Conservation (phyloP, 129 eudicot genomes). For the Flaveria robusta region DNA sequence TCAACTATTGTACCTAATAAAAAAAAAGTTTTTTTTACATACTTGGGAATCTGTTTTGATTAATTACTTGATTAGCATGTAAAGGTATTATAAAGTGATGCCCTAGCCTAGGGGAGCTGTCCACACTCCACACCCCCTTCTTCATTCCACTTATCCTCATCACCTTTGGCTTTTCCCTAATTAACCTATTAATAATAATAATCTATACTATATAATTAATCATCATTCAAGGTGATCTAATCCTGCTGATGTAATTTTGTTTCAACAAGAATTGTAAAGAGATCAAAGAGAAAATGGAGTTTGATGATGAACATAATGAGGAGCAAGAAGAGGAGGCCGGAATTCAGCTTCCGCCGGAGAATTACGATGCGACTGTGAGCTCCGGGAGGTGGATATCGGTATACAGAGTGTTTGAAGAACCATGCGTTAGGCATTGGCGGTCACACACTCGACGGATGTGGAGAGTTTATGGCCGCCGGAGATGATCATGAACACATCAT, state of each 20-base stretch:
- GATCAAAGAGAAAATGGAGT: constrained; percentile 41
- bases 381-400: constrained; percentile 38
- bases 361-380: constrained; percentile 12
- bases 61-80: no score
- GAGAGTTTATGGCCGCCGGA: constrained; percentile 75
- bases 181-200: no score
- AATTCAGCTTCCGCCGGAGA: constrained; percentile 37
- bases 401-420: constrained; percentile 66
- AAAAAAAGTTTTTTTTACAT: no score
- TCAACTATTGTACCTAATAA: no score
- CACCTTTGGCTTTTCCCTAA: no score
- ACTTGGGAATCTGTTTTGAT: no score
- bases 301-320: constrained; percentile 57
- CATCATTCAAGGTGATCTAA: background rate
- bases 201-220: no score
- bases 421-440: constrained; percentile 71
- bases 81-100: no score
- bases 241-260: background rate
- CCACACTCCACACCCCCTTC: no score
- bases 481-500: no score
- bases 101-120: no score
- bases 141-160: constrained; percentile 58
- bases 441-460: constrained; percentile 69
- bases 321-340: constrained; percentile 57
- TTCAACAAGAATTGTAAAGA: background rate